Base-by-base conservation (phyloP, 352 stramenopile genomes). In the Peronospora belbahrii region DNA sequence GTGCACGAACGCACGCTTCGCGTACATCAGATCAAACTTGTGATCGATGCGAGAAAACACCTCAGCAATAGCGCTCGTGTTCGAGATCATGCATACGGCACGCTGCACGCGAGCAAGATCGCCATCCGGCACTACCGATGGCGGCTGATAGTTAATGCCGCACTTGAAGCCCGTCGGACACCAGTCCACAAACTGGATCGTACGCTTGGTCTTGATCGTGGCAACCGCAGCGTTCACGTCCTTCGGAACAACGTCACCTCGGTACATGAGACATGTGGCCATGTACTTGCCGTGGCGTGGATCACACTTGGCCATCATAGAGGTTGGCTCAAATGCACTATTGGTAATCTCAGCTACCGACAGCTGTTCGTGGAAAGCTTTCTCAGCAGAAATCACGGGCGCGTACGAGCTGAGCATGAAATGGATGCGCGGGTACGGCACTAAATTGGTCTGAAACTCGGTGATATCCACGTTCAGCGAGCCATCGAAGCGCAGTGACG, bases 141-240 rank as follows among this genome's bases (percentile, higher is more conserved):
- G 95, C 84, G 56, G 56, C 34, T 65, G 56, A 37, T 65, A 65
- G 46, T 65, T 61, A 47, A 65, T 65, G 7, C 56, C 96, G 60
- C 92, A 98, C 85, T 99, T 99, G 85, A 99, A 98, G 39, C 94
- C 95, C 38, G 95, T 99, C 2, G 96, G 96, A 57, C 94, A 98
- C 96, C 96, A 99, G 68, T 99, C 96, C 19, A 99, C 96, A 57
- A 99, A 99, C 70, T 99, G 95, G 62, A 98, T 98, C 33, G 96
- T 98, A 53, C 94, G 85, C 84, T 99, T 99, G 46, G 93, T 99
- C 86, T 99, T 98, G 83, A 99, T 98, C 46, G 93, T 98, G 23
- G 95, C 94, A 22, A 99, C 89, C 4, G 95, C 89, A 14, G 94
- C 90, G 65, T 98, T 98, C 55, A 98, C 95, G 43, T 95, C 85